Base-by-base conservation (phyloP, 2,329 filamentous ascomycete species). In the Colletotrichum sp. region DNA sequence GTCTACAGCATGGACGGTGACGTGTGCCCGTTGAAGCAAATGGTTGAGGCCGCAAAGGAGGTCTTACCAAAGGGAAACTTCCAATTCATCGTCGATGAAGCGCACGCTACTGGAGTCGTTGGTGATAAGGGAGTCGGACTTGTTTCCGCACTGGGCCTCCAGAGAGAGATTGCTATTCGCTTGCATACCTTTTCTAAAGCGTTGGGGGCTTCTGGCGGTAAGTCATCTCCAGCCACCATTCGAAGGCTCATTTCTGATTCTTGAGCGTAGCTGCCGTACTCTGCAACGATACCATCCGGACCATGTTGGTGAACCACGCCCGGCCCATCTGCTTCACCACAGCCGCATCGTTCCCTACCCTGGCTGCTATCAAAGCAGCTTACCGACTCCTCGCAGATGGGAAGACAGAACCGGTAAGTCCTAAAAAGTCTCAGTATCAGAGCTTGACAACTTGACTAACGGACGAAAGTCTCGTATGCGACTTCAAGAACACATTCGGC, bases 71-170 rank as follows among this genome's bases (percentile, higher is more conserved):
- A 71, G 0, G 85, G 83, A 0, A 87, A 86, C 76, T 87, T 84
- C 4, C 86, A 90, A 77, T 86, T 92, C 36, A 81, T 91, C 15
- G 85, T 92, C 0, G 90, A 92, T 76, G 90, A 92, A 76, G 90
- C 90, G 1, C 90, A 92, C 79, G 85, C 86, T 0, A 88, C 85
- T 16, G 90, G 90, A 0, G 82, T 89, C 0, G 86, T 90, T 77
- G 90, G 90, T 0, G 83, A 83, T 0, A 82, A 85, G 1, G 90
- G 90, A 0, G 81, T 82, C 0, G 90, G 90, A 0, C 80, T 91
- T 6, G 88, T 92, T 6, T 86, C 85, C 72, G 81, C 84, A 44
- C 81, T 91, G 4, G 90, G 88, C 0, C 77, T 92, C 0, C 85
- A 92, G 75, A 83, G 87, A 13, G 83, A 87, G 15, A 88, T 89